Percentiles rank a stretch among this genome's conserved stretches.
Conservation (phyloP, 495 filamentous ascomycete species). For the Hyaloscypha bicolor region DNA sequence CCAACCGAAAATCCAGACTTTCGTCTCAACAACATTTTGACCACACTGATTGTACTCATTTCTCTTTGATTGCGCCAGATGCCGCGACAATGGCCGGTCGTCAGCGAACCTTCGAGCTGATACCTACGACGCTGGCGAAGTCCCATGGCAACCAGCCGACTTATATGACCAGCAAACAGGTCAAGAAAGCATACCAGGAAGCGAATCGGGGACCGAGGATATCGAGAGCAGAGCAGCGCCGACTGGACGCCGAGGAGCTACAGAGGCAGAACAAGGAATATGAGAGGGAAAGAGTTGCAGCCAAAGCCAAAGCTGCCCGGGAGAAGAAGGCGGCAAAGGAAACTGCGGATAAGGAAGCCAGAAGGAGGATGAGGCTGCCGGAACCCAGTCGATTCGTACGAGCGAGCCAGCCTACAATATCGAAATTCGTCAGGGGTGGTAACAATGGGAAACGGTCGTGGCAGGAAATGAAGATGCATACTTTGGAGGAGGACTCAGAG, state of each 20-base stretch:
- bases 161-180: constrained; percentile 49
- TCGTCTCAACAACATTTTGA: not conserved
- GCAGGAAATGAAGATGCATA: constrained; percentile 29
- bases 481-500: constrained; percentile 16
- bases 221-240: constrained; percentile 27
- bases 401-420: constrained; percentile 50
- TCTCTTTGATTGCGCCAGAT: not conserved
- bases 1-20: not conserved
- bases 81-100: constrained; percentile 42
- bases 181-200: constrained; percentile 35
- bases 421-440: constrained; percentile 40
- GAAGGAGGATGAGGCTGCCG: constrained; percentile 44
- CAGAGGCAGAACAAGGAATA: constrained; percentile 42
- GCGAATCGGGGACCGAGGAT: constrained; percentile 41
- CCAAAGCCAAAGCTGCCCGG: constrained; percentile 43
- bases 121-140: constrained; percentile 35
- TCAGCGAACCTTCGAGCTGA: constrained; percentile 45
- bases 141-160: constrained; percentile 40
- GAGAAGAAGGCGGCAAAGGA: constrained; percentile 51
- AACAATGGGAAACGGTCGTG: constrained; percentile 24
- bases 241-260: constrained; percentile 24
- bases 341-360: constrained; percentile 44
- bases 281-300: constrained; percentile 44
- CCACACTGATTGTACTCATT: not conserved
- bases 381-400: constrained; percentile 45